These are phyloP conservation scores for Sphagnurus paluster DNA, from an alignment of 1,284 basidiomycete genomes.

Conservation along the genomic window DNA sequence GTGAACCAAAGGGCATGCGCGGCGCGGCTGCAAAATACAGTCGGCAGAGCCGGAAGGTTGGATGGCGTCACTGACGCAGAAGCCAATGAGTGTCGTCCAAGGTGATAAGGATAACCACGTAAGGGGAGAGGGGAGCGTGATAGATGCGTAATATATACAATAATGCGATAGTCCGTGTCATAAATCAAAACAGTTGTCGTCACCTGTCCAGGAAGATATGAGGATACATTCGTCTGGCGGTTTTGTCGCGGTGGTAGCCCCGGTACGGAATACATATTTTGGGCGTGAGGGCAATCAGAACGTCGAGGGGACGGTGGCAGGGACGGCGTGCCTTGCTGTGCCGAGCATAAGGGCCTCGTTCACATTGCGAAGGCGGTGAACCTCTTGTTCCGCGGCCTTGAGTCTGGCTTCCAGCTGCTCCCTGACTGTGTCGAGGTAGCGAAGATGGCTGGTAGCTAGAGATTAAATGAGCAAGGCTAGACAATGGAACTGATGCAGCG, in stretches of 20 bases:
- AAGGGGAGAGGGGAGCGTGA: conserved; percentile 25
- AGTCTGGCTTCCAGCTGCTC: conserved; percentile 71
- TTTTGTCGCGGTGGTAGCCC: conserved; percentile 6
- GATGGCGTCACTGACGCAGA: conserved; percentile 36
- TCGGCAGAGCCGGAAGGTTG: conserved; percentile 21
- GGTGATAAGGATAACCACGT: conserved; percentile 16
- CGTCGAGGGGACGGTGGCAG: conserved; percentile 47
- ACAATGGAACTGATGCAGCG: conserved; percentile 9
- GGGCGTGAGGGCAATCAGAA: conserved; percentile 49
- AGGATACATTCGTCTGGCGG: conserved; percentile 33
- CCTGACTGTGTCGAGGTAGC: conserved; percentile 75
- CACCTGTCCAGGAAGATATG: conserved; percentile 55
- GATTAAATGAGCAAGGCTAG: conserved; percentile 12
- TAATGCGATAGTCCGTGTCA: conserved; percentile 48
- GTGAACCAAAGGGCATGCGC: conserved; percentile 33
- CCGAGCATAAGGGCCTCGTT: conserved; percentile 85
- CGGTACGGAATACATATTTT: conserved; percentile 28
- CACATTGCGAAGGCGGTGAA: conserved; percentile 73
- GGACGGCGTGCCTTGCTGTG: conserved; percentile 67
- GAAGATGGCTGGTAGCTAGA: conserved; percentile 76
- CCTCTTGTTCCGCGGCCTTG: conserved; percentile 73
- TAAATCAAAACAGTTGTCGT: conserved; percentile 48
- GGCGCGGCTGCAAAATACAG: conserved; percentile 51
- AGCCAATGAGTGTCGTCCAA: conserved; percentile 31
- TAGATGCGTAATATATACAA: conserved; percentile 46